Base-by-base conservation (phyloP, 225 moss, liverwort and hornwort genomes). In the Pseudoscleropodium purum region DNA sequence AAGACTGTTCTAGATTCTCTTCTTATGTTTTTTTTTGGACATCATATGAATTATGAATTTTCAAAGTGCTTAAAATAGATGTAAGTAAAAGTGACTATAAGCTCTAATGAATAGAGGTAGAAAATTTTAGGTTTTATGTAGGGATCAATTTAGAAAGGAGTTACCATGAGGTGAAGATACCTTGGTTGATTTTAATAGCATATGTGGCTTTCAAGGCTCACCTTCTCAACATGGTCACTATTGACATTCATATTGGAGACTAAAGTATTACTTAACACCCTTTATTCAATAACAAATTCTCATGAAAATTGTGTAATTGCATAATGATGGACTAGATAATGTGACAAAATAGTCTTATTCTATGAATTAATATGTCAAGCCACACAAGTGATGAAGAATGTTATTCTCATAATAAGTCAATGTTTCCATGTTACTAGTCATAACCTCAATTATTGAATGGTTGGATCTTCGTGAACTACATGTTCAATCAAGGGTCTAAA, bases 61-160 rank as follows among this genome's bases (percentile, higher is more conserved):
- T 76, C 3, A 52, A 77, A 34, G 51, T 51, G 8, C 13, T 23
- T 23, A 14, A 34, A 54, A 54, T 36, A 54, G 54, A 5, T 52
- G 2, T 12, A 33, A 13, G 0, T 7, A 5, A 36, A 54, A 51
- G 34, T 13, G 21, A 21, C 34, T 1, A 7, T 4, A 33, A 76
- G 5, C 1, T 20, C 0, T 75, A 2, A 19, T 12, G 49, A 49
- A 19, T 75, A 49, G 18, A 20, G 12, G 19, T 0, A 7, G 0
- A 2, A 33, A 51, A 51, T 51, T 75, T 30, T 49, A 75, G 49
- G 2, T 49, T 33, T 2, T 18, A 49, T 30, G 7, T 47, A 47
- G 1, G 11, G 1, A 31, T 49, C 0, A 49, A 2, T 20, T 33
- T 49, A 51, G 8, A 33, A 75, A 75, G 20, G 11, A 2, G 2